Percentiles rank a stretch among this genome's conserved stretches.
These are phyloP conservation scores for Sporobolomyces pararoseus DNA, from an alignment of 768 basidiomycete species.

Conservation along the genomic window DNA sequence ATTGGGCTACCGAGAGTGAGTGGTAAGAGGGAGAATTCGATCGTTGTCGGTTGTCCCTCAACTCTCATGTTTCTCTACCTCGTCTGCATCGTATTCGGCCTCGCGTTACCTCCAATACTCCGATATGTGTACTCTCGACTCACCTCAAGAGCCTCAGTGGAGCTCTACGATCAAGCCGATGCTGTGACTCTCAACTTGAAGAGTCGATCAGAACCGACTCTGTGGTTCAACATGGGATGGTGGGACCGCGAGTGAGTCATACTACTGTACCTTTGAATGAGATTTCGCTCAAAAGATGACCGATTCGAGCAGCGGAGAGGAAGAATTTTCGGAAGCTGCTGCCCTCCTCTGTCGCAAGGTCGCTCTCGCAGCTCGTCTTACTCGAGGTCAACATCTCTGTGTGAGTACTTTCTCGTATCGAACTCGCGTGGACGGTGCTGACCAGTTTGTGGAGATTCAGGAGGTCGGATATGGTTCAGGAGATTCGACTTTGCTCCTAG, in stretches of 20 bases:
- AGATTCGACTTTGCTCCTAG: constrained; percentile 26
- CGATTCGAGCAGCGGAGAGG: background rate
- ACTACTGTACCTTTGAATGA: background rate
- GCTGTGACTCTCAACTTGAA: constrained; percentile 4
- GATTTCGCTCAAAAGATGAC: too few relatives aligned
- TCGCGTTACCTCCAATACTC: background rate
- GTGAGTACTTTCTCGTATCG: background rate
- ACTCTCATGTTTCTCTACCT: constrained; percentile 7
- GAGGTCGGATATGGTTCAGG: constrained; percentile 36
- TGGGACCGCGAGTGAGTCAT: constrained; percentile 4
- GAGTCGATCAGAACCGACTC: background rate
- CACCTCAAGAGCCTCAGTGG: background rate
- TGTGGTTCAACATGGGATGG: constrained; percentile 36
- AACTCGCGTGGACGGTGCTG: too few relatives aligned
- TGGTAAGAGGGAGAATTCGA: too few relatives aligned
- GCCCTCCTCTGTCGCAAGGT: constrained; percentile 20
- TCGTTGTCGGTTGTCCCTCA: too few relatives aligned
- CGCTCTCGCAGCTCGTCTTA: constrained; percentile 1
- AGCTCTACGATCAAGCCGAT: constrained; percentile 13
- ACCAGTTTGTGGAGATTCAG: background rate
- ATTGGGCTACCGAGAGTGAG: too few relatives aligned
- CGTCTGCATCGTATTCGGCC: background rate
- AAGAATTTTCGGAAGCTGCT: constrained; percentile 9
- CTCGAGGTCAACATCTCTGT: background rate
- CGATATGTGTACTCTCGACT: background rate